phyloP scores from a whole-genome alignment of 2,329 filamentous ascomycete genomes.

The Lachnellula arida region DNA sequence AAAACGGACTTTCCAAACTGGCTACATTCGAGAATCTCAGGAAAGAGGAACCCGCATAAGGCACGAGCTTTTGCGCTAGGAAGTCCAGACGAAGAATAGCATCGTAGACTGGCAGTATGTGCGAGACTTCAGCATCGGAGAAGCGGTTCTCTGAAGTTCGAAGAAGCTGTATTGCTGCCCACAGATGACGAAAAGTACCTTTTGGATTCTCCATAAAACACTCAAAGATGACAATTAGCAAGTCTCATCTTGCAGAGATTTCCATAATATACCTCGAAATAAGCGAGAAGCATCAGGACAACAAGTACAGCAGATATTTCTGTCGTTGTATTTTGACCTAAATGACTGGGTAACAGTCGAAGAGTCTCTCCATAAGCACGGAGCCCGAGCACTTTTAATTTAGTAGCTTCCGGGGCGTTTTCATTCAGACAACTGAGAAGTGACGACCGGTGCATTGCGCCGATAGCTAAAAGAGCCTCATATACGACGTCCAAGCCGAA shows the following conservation, averaged over 20 bases:
- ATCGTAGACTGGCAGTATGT: conserved; percentile 15
- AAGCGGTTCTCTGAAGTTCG: conserved; percentile 8
- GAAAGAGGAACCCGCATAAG: conserved; percentile 17
- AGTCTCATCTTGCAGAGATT: background rate
- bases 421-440: conserved; percentile 12
- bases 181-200: conserved; percentile 16
- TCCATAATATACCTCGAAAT: conserved; percentile 16
- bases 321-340: background rate
- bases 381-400: conserved; percentile 13
- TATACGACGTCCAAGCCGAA: conserved; percentile 20
- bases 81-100: conserved; percentile 17
- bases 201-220: conserved; percentile 19
- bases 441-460: conserved; percentile 18
- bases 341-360: conserved; percentile 8
- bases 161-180: conserved; percentile 19
- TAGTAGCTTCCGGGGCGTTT: conserved; percentile 9
- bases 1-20: conserved; percentile 13
- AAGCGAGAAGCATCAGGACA: conserved; percentile 17
- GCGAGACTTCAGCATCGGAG: conserved; percentile 4
- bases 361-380: conserved; percentile 15
- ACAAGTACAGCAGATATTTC: conserved; percentile 11
- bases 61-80: conserved; percentile 17
- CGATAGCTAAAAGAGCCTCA: conserved; percentile 19
- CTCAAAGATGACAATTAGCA: conserved; percentile 4
- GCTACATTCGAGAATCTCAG: conserved; percentile 4